These are phyloP conservation scores for Echium plantagineum DNA, from an alignment of 257 asterid genomes.

Conservation along the genomic window DNA sequence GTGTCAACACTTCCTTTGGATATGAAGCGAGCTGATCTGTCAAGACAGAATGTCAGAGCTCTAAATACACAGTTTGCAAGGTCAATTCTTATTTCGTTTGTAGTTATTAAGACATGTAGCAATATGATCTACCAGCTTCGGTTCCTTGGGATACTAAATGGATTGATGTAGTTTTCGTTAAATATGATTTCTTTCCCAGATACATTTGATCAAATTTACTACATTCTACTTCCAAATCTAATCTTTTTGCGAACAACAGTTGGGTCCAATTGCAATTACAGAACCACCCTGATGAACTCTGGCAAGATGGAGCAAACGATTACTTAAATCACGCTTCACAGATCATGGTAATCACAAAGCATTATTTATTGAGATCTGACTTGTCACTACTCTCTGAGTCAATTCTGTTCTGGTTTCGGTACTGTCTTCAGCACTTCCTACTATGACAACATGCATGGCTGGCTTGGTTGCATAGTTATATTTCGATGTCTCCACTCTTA, in stretches of 20 bases:
- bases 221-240: neutral
- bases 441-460: too few species aligned
- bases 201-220: neutral
- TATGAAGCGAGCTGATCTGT: conserved; percentile 68
- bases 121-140: too few species aligned
- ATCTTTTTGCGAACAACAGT: conserved; percentile 27
- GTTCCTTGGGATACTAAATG: too few species aligned
- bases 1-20: conserved; percentile 35
- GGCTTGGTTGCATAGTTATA: too few species aligned
- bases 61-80: conserved; percentile 90
- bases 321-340: conserved; percentile 67
- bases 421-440: too few species aligned
- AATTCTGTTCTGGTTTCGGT: too few species aligned
- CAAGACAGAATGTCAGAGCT: conserved; percentile 89
- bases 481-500: too few species aligned
- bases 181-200: neutral
- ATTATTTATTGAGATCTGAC: conserved; percentile 8
- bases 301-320: conserved; percentile 94
- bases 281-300: conserved; percentile 93
- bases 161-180: neutral
- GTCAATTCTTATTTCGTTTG: conserved; percentile 19
- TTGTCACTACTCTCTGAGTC: conserved; percentile 1
- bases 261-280: conserved; percentile 80
- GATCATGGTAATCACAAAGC: conserved; percentile 51
- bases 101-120: neutral